phyloP scores from a whole-genome alignment of 2,329 filamentous ascomycete genomes.

The Apiospora pterosperma region DNA sequence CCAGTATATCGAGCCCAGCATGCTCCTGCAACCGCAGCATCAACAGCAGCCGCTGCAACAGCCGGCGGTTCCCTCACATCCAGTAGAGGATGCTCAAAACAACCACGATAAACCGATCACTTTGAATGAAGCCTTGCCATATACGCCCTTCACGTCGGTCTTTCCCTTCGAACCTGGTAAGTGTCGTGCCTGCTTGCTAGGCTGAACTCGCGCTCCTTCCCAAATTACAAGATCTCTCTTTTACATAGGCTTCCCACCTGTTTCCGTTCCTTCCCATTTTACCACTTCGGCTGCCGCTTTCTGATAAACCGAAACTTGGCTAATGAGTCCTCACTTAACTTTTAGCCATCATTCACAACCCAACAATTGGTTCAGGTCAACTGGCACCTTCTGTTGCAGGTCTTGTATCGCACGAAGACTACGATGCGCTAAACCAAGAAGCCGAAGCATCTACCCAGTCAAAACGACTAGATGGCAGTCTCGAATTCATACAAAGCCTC shows the following conservation, averaged over 20 bases:
- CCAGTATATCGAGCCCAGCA: slow-evolving; percentile 11
- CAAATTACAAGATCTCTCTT: not conserved
- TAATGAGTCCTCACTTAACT: not conserved
- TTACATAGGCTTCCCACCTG: not conserved
- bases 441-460: slow-evolving; percentile 55
- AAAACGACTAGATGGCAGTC: slow-evolving; percentile 64
- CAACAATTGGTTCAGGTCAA: slow-evolving; percentile 55
- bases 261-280: not conserved
- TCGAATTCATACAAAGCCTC: slow-evolving; percentile 72
- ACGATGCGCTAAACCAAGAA: slow-evolving; percentile 71
- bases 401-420: slow-evolving; percentile 48
- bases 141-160: slow-evolving; percentile 76
- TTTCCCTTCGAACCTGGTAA: slow-evolving; percentile 74
- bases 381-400: slow-evolving; percentile 48
- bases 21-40: slow-evolving; percentile 12
- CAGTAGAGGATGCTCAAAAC: not conserved
- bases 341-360: slow-evolving; percentile 63
- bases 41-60: not conserved
- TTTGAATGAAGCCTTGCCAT: slow-evolving; percentile 75
- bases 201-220: slow-evolving; percentile 2
- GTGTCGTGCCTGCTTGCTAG: slow-evolving; percentile 18
- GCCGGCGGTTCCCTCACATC: not conserved
- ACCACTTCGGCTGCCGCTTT: not conserved
- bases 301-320: not conserved
- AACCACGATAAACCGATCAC: slow-evolving; percentile 46